These are phyloP conservation scores for Fomitiporia mediterranea DNA, from an alignment of 1,284 basidiomycete genomes.

Conservation along the genomic window DNA sequence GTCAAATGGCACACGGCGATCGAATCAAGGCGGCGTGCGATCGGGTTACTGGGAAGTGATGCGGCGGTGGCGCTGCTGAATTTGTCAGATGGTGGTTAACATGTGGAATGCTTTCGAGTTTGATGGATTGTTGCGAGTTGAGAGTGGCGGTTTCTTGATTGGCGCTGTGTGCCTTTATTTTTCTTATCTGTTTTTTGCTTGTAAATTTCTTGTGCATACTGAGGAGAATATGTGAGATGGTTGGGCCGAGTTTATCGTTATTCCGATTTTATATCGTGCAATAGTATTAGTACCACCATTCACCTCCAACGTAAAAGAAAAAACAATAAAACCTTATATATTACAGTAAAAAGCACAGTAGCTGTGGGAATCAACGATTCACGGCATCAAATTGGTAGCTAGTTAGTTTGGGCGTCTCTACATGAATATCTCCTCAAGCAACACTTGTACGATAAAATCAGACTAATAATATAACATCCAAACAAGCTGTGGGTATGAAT, in stretches of 20 bases:
- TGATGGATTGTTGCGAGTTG: background rate
- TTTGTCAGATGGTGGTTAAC: background rate
- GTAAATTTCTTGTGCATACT: background rate
- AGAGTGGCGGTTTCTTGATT: background rate
- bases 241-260: background rate
- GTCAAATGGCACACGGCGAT: too few species aligned
- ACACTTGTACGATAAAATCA: too few species aligned
- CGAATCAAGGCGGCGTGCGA: too few species aligned
- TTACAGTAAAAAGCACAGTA: too few species aligned
- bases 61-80: background rate
- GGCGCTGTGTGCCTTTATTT: slow-evolving; percentile 1
- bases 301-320: too few species aligned
- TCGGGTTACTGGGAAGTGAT: background rate
- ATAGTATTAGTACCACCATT: too few species aligned
- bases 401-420: too few species aligned
- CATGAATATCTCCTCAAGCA: too few species aligned
- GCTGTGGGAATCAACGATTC: too few species aligned
- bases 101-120: background rate
- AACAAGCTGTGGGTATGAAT: background rate
- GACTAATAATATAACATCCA: too few species aligned
- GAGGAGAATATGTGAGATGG: background rate
- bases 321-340: too few species aligned
- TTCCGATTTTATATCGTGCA: background rate
- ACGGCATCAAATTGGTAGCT: too few species aligned
- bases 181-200: background rate